Evolutionary conservation across 2,329 filamentous ascomycete genomes (phyloP), one percentile per base, ranked within the genome.

Genomic region (Pseudocercospora fijiensis): DNA sequence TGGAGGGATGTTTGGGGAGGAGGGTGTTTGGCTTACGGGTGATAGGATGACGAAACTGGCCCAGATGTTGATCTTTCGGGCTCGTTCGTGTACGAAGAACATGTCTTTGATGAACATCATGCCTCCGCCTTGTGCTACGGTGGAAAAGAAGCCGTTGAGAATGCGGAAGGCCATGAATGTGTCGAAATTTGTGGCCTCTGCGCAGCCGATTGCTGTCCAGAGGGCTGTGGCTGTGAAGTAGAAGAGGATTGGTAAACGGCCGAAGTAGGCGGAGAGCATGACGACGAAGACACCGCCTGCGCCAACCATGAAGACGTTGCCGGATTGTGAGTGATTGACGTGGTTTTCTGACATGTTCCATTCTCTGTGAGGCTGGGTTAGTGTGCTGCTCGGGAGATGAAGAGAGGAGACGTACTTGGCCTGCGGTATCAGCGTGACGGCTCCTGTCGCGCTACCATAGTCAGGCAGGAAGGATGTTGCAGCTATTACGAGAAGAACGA

Each of bases 221-320:
- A 78, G 61, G 3, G 76, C 76, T 3, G 76, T 58, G 3, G 79
- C 55, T 13, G 74, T 69, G 59, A 77, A 81, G 68, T 73, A 77
- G 69, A 81, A 79, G 11, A 81, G 72, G 3, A 81, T 75, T 0
- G 80, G 79, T 5, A 78, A 73, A 24, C 80, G 78, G 4, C 80
- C 80, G 64, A 80, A 79, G 65, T 78, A 81, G 11, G 76, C 76
- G 4, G 76, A 72, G 0, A 81, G 67, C 27, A 73, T 74, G n/a
- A 81, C 78, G 9, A 77, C 74, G 26, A 80, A 69, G 8, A 80
- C 62, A 10, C 79, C 79, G 16, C 77, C 78, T 1, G 76, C 75
- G 1, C 80, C 80, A 1, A 81, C 68, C 76, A 79, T 78, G 69
- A 81, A 80, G 37, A 65, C 63, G 18, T 65, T 62, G 11, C 59